Evolutionary conservation across 441 rosid genomes (phyloP), one percentile per base, ranked within the genome.

Genomic region (Raphanus hybrid): DNA sequence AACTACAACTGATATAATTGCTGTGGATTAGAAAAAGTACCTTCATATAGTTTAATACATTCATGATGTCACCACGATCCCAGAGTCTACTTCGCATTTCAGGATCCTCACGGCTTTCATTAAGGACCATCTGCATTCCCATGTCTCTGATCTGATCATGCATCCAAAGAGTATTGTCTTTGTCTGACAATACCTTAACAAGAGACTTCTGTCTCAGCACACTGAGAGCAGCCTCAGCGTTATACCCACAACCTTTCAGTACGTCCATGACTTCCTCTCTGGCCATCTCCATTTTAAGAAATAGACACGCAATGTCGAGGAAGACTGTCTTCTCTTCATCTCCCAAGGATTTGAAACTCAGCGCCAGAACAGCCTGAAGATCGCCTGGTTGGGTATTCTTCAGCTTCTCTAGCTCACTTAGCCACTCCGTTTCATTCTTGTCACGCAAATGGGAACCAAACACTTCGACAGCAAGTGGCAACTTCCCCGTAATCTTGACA

Each of bases 111-210:
- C 16, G 39, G 52, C 9, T 78, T 69, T 85, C 88, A 6, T 60
- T 41, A 18, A 12, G 78, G 8, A 76, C 88, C 15, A 90, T 90
- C 66, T 86, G 86, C 68, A 82, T 83, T 45, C 88, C 97, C 97
- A 91, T 90, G 74, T 91, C 94, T 66, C 81, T 78, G 16, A 90
- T 85, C 75, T 85, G 89, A 78, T 91, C 94, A 74, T 91, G 94
- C 87, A 88, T 84, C 92, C 89, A 83, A 27, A 91, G n/a, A 48
- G 54, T 63, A 55, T 54, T 61, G 16, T 48, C 54, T 50, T 50
- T 15, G 18, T 78, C 75, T 62, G 59, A 75, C 23, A 54, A 3
- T 26, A 86, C 27, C 73, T 81, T 89, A 43, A 43, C 50, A 10
- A 91, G 87, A 61, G 91, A 88, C 80, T 84, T 91, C 20, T 76